Percentiles rank a stretch among this genome's conserved stretches.
phyloP scores from a whole-genome alignment of 495 filamentous ascomycete species.

The Penicillium samsonianum region DNA sequence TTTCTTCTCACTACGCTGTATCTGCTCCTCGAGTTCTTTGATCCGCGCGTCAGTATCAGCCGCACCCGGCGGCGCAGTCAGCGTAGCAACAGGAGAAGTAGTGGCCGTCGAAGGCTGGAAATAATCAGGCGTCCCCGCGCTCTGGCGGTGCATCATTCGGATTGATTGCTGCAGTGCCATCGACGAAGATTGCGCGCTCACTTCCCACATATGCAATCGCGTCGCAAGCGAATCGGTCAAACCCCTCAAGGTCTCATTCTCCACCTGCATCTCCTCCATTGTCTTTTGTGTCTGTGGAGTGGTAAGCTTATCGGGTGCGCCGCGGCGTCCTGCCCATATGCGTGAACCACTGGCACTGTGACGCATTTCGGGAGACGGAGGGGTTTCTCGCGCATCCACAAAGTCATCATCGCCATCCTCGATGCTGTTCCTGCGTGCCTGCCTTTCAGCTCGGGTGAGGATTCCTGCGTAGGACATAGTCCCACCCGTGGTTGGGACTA shows the following conservation, averaged over 20 bases:
- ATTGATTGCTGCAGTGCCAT: conserved; percentile 80
- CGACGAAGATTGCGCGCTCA: conserved; percentile 75
- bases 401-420: conserved; percentile 77
- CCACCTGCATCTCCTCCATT: conserved; percentile 78
- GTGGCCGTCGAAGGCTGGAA: conserved; percentile 28
- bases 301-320: conserved; percentile 30
- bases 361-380: conserved; percentile 50
- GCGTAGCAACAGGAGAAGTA: conserved; percentile 27
- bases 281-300: conserved; percentile 52
- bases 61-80: conserved; percentile 24
- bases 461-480: conserved; percentile 90
- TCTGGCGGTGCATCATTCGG: conserved; percentile 61
- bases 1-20: conserved; percentile 53
- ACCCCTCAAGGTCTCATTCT: conserved; percentile 74
- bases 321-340: conserved; percentile 21
- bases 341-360: conserved; percentile 33
- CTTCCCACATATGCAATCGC: conserved; percentile 81
- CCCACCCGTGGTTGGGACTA: conserved; percentile 87
- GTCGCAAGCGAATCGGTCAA: conserved; percentile 76
- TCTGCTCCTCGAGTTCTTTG: conserved; percentile 47
- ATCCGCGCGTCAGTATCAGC: conserved; percentile 45
- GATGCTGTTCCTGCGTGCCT: conserved; percentile 49
- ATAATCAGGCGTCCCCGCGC: conserved; percentile 40
- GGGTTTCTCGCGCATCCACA: conserved; percentile 80
- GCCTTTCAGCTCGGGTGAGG: conserved; percentile 69